A percentile compares a stretch with the other conserved stretches of the same genome.
Evolutionary conservation across 805 yeast species (phyloP).

Genomic region (Cyberlindnera mrakii): DNA sequence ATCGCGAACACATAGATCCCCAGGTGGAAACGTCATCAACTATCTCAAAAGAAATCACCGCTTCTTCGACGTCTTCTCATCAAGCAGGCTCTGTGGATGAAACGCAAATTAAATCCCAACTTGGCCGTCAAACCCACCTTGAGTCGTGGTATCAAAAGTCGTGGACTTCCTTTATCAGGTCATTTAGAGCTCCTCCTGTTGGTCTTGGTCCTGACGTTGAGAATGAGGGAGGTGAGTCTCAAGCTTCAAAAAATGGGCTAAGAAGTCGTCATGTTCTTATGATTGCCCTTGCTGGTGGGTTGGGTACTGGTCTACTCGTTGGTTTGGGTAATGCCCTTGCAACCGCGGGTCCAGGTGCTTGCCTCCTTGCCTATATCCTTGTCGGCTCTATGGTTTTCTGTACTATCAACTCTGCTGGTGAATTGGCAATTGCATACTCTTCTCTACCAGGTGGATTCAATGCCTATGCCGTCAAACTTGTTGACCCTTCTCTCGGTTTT

Average conservation of each 20-base stretch:
- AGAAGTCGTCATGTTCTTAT: constrained; percentile 18
- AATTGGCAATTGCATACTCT: constrained; percentile 55
- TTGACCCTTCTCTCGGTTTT: constrained; percentile 53
- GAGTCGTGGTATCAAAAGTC: background rate
- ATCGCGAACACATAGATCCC: background rate
- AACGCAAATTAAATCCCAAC: too few species aligned
- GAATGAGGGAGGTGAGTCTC: constrained; percentile 20
- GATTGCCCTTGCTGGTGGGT: constrained; percentile 78
- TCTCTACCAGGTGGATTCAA: constrained; percentile 59
- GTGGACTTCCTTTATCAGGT: constrained; percentile 26
- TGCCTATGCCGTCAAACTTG: constrained; percentile 46
- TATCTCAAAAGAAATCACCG: background rate
- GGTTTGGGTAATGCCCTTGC: constrained; percentile 47
- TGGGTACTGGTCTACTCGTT: constrained; percentile 65
- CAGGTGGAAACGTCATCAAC: background rate
- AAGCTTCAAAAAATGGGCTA: constrained; percentile 12
- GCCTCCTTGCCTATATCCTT: constrained; percentile 50
- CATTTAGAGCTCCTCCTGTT: constrained; percentile 20
- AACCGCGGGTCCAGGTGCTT: constrained; percentile 41
- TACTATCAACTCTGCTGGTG: constrained; percentile 61
- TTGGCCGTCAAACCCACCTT: too few species aligned
- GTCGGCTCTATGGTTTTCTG: constrained; percentile 54
- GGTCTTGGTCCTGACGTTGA: constrained; percentile 30
- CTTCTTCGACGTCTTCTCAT: background rate
- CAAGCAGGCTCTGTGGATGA: too few species aligned